Evolutionary conservation across 2,329 filamentous ascomycete species (phyloP).

Genomic region (Colletotrichum simmondsii): DNA sequence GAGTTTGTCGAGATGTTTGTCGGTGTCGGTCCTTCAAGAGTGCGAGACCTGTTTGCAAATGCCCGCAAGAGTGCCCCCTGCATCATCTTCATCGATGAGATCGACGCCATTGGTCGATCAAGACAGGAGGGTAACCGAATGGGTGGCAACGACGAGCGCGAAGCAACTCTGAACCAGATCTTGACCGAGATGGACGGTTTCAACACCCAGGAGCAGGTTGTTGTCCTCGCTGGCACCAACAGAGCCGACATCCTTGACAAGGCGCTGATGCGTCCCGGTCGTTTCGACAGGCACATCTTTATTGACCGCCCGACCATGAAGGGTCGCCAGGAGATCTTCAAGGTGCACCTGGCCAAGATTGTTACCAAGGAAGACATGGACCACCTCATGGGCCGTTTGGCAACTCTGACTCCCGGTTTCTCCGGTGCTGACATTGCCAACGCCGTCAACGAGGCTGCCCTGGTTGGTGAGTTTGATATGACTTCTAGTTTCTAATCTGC

Average conservation of each 20-base stretch:
- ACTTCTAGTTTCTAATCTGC: background rate
- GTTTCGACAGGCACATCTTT: slow-evolving; percentile 95
- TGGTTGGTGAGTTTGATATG: slow-evolving; percentile 79
- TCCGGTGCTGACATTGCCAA: slow-evolving; percentile 98
- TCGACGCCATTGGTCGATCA: slow-evolving; percentile 95
- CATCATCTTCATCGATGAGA: slow-evolving; percentile 99
- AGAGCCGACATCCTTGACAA: slow-evolving; percentile 94
- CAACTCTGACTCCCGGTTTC: slow-evolving; percentile 94
- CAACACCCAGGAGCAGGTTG: slow-evolving; percentile 95
- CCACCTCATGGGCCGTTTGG: slow-evolving; percentile 85
- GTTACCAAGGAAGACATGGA: slow-evolving; percentile 92
- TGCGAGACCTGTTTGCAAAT: slow-evolving; percentile 93
- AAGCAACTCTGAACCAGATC: slow-evolving; percentile 97
- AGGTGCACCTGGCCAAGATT: slow-evolving; percentile 93
- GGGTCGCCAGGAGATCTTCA: slow-evolving; percentile 94
- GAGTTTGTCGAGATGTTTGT: slow-evolving; percentile 99
- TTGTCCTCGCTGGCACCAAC: slow-evolving; percentile 97
- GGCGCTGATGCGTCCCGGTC: slow-evolving; percentile 90
- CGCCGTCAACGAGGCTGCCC: slow-evolving; percentile 95
- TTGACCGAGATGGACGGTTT: slow-evolving; percentile 99
- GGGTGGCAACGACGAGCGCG: slow-evolving; percentile 94
- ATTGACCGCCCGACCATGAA: slow-evolving; percentile 98
- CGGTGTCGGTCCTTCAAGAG: slow-evolving; percentile 94
- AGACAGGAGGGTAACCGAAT: slow-evolving; percentile 78
- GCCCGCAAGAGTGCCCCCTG: slow-evolving; percentile 96